Conservation (phyloP, 208 protist species). For the Crithidia thermophila region DNA sequence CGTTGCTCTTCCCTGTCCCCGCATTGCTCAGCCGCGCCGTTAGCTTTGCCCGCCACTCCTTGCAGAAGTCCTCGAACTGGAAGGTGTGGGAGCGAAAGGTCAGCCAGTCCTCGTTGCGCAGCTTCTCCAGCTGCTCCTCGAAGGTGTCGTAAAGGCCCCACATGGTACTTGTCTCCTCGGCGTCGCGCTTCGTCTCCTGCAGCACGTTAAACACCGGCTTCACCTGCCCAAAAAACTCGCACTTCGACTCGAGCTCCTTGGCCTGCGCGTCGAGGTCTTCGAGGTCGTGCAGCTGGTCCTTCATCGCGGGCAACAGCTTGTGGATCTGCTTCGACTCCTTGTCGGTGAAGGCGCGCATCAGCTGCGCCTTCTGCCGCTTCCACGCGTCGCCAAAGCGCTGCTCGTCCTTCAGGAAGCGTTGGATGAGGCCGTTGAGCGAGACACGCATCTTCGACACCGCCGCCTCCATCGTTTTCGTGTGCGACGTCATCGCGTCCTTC, state of each 20-base stretch:
- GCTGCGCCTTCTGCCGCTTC: slow-evolving; percentile 84
- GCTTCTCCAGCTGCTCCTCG: slow-evolving; percentile 58
- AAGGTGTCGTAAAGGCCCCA: slow-evolving; percentile 92
- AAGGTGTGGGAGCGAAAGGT: slow-evolving; percentile 93
- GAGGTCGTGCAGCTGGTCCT: slow-evolving; percentile 84
- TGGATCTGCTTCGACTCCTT: slow-evolving; percentile 59
- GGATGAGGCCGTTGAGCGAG: slow-evolving; percentile 84
- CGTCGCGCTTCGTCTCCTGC: slow-evolving; percentile 59
- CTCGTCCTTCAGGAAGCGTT: slow-evolving; percentile 86
- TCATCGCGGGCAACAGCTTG: slow-evolving; percentile 64
- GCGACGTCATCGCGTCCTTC: slow-evolving; percentile 85
- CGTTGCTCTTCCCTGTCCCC: neutral
- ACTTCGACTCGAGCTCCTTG: slow-evolving; percentile 86
- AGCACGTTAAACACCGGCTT: slow-evolving; percentile 80
- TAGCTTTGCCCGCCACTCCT: slow-evolving; percentile 77
- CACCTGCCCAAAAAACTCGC: slow-evolving; percentile 91
- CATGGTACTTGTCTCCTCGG: slow-evolving; percentile 60
- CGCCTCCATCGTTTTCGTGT: slow-evolving; percentile 92
- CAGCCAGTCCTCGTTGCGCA: slow-evolving; percentile 94
- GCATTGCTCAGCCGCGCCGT: slow-evolving; percentile 16
- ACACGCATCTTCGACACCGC: slow-evolving; percentile 88
- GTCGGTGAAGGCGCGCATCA: slow-evolving; percentile 62
- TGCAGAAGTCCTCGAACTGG: slow-evolving; percentile 95
- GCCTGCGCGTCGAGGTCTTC: slow-evolving; percentile 70
- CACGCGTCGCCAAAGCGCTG: slow-evolving; percentile 92